Evolutionary conservation across 176 grass and related monocot genomes (phyloP).

Genomic region (Musa beccarii): DNA sequence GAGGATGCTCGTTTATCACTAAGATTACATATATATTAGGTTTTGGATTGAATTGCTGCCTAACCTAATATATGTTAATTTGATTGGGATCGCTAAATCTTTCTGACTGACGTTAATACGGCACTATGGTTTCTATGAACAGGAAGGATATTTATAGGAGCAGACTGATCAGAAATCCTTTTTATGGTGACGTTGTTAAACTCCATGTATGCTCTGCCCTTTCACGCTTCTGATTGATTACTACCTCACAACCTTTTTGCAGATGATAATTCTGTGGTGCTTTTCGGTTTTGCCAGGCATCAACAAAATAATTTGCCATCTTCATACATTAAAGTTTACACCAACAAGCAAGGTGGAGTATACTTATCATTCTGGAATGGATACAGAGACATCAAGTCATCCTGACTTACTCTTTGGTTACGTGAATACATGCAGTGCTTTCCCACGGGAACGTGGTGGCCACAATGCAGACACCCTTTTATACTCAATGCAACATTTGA

Average conservation of each 20-base stretch:
- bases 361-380: constrained; percentile 7
- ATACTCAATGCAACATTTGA: constrained; percentile 91
- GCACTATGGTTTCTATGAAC: not conserved
- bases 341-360: constrained; percentile 55
- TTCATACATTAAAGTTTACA: constrained; percentile 64
- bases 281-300: constrained; percentile 32
- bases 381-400: not conserved
- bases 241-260: not conserved
- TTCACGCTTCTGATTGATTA: no score
- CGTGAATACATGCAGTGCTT: constrained; percentile 56
- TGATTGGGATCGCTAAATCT: no score
- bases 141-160: constrained; percentile 59
- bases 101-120: no score
- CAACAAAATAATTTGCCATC: constrained; percentile 61
- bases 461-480: constrained; percentile 63
- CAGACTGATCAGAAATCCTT: constrained; percentile 28
- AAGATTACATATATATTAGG: no score
- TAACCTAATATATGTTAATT: no score
- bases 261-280: not conserved
- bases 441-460: constrained; percentile 71
- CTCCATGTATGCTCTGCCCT: constrained; percentile 35
- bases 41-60: not conserved
- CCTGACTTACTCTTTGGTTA: constrained; percentile 9
- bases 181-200: constrained; percentile 32
- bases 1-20: no score